phyloP scores from a whole-genome alignment of 176 grass and related monocot genomes.

The Hordeum marinum region DNA sequence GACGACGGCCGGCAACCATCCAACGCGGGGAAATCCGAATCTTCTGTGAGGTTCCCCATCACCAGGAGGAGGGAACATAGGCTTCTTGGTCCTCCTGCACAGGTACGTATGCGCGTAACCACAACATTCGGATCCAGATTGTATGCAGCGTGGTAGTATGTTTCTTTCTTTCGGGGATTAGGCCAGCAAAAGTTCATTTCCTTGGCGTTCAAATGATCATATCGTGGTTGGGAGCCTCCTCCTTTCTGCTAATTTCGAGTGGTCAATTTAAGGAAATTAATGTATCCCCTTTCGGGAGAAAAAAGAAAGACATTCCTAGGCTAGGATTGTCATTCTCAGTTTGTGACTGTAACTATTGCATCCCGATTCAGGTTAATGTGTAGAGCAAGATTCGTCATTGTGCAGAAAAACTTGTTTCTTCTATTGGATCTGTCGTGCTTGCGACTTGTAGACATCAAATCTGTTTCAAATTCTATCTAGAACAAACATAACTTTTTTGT shows the following conservation, averaged over 20 bases:
- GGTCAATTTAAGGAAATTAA: too few species aligned
- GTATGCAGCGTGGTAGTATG: background rate
- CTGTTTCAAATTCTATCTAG: background rate
- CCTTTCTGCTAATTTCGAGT: background rate
- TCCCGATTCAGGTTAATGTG: background rate
- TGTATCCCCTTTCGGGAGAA: background rate
- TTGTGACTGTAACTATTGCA: background rate
- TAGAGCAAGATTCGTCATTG: background rate
- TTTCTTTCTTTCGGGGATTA: background rate
- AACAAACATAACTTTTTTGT: background rate
- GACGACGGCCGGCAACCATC: background rate
- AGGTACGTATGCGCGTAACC: background rate
- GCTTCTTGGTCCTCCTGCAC: background rate
- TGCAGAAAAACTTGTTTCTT: background rate
- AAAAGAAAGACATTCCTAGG: background rate
- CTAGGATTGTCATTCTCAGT: background rate
- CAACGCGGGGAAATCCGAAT: background rate
- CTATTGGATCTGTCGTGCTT: background rate
- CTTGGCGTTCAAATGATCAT: background rate
- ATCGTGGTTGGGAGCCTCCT: background rate
- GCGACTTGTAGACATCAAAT: background rate
- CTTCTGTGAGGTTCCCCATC: background rate
- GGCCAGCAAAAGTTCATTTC: background rate
- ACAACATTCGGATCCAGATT: too few species aligned
- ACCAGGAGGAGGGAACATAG: background rate